Evolutionary conservation across 345 rosid species (phyloP), one percentile per base, ranked within the genome.

Genomic region (Hibiscus trionum): DNA sequence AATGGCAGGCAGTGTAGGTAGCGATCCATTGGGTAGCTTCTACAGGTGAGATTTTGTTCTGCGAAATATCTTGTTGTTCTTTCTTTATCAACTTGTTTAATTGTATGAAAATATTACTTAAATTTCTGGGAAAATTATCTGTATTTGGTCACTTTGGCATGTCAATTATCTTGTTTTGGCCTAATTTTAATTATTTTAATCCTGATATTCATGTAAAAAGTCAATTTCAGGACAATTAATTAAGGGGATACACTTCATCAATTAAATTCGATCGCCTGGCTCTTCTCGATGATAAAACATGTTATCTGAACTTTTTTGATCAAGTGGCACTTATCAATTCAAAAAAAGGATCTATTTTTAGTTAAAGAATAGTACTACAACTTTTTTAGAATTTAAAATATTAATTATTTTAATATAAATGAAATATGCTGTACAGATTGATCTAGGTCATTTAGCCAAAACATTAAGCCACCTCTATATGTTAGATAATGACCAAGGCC

Each of bases 11-110:
- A 94, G 96, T 57, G 81, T 94, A 44, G 98, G 95, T 5, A 84
- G 90, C 44, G 97, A 94, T 83, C 97, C 99, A 53, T 80, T 94
- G 60, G 97, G 97, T 70, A 87, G 83, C 85, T 94, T 94, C 81
- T 91, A 88, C 92, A 86, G 96, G 98, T 94, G 17, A 69, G 68
- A 5, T 61, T 27, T 66, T 61, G 2, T 14, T 65, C 71, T 68
- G 24, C 26, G 11, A 67, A 60, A 55, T 14, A 21, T 57, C 53
- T 75, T 46, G 31, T 62, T 75, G 1, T 69, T 74, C 44, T 46
- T 4, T 2, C 6, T 16, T 33, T 56, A 19, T 33, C 31, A 14
- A 55, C n/a, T 8, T 78, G 73, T 14, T 46, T 74, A n/a, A 17
- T 24, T 7, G n/a, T 55, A 5, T 16, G 57, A 52, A 52, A n/a